These are phyloP conservation scores for Euphorbia pulcherrima DNA, from an alignment of 345 rosid genomes.

Conservation along the genomic window DNA sequence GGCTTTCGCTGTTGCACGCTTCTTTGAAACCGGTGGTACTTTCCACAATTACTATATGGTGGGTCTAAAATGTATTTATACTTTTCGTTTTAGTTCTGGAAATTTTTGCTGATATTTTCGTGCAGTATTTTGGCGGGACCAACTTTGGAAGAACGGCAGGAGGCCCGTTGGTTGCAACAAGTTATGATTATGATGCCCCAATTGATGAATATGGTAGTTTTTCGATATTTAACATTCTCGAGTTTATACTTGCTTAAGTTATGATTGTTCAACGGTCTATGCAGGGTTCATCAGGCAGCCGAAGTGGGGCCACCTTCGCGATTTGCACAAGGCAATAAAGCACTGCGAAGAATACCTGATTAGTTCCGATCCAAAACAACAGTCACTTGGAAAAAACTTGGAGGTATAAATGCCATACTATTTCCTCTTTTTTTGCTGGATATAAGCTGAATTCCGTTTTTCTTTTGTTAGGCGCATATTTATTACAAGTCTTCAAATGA, in stretches of 20 bases:
- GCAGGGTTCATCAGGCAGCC: constrained; percentile 64
- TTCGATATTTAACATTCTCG: neutral
- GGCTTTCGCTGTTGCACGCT: constrained; percentile 62
- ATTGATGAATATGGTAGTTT: constrained; percentile 58
- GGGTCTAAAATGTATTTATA: constrained; percentile 10
- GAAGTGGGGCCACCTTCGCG: constrained; percentile 63
- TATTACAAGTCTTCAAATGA: constrained; percentile 47
- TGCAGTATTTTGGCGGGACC: constrained; percentile 70
- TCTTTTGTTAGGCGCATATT: constrained; percentile 45
- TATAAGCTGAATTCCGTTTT: neutral
- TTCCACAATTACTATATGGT: constrained; percentile 72
- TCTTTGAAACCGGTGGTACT: constrained; percentile 56
- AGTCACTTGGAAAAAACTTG: constrained; percentile 39
- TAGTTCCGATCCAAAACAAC: constrained; percentile 42
- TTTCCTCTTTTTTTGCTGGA: too few relatives aligned
- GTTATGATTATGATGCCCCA: constrained; percentile 74
- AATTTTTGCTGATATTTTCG: constrained; percentile 14
- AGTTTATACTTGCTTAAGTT: neutral
- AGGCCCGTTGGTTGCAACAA: constrained; percentile 60
- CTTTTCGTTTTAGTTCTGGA: neutral
- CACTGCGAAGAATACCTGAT: constrained; percentile 51
- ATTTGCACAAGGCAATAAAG: constrained; percentile 53
- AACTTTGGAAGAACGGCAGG: constrained; percentile 67
- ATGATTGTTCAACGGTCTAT: constrained; percentile 2
- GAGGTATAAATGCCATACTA: too few relatives aligned